A percentile compares a stretch with the other conserved stretches of the same genome.
These are phyloP conservation scores for Cenchrus purpureus DNA, from an alignment of 176 grass and related monocot species.

Conservation along the genomic window DNA sequence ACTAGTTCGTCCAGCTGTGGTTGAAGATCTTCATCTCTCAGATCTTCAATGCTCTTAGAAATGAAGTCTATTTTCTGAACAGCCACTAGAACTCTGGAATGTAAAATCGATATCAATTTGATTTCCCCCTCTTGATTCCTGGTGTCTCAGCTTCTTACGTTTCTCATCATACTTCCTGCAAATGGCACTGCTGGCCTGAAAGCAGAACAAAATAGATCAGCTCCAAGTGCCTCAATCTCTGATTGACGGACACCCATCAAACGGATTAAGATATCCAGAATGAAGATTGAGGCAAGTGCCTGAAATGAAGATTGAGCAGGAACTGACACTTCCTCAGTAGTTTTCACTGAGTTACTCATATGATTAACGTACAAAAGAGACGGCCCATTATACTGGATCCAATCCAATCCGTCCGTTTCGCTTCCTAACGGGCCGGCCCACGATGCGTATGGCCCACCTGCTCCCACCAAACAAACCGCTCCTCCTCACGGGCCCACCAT, in stretches of 20 bases:
- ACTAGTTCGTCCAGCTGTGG: constrained; percentile 70
- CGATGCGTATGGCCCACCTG: too few relatives aligned
- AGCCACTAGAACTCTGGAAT: constrained; percentile 70
- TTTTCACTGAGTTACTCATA: constrained; percentile 48
- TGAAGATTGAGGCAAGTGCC: too few relatives aligned
- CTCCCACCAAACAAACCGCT: not conserved
- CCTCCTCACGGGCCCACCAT: not conserved
- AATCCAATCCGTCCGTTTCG: too few relatives aligned
- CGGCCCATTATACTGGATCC: too few relatives aligned
- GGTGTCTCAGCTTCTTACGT: constrained; percentile 55
- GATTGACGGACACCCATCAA: constrained; percentile 1
- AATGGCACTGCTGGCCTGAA: constrained; percentile 64
- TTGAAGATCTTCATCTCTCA: constrained; percentile 83
- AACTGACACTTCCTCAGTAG: constrained; percentile 6
- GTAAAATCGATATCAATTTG: constrained; percentile 60
- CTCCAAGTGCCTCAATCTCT: not conserved
- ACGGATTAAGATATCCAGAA: not conserved
- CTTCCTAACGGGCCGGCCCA: not conserved
- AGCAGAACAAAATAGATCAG: not conserved
- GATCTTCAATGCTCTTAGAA: constrained; percentile 68
- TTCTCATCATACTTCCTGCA: constrained; percentile 64
- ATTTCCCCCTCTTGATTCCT: constrained; percentile 61
- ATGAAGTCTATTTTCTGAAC: constrained; percentile 75
- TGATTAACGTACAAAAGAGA: constrained; percentile 41
- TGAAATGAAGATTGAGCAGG: constrained; percentile 32